Evolutionary conservation across 306 rosid species (phyloP).

Genomic region (Vachellia pachyceras): DNA sequence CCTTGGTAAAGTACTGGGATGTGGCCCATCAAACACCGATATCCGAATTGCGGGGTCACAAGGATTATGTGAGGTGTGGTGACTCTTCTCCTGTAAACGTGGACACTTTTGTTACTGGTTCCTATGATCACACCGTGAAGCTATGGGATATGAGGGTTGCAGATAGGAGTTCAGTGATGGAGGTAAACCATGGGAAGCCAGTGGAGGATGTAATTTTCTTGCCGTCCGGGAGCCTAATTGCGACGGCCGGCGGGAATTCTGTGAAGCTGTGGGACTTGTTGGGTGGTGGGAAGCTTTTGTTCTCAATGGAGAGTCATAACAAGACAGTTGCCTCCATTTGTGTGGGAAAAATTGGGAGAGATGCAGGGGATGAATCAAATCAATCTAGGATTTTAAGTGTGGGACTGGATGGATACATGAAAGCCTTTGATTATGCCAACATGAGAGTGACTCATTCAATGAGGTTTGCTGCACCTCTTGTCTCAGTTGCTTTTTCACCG

Average conservation of each 20-base stretch:
- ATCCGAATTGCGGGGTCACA: slow-evolving; percentile 60
- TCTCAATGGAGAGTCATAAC: slow-evolving; percentile 88
- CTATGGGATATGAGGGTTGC: slow-evolving; percentile 83
- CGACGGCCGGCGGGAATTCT: slow-evolving; percentile 81
- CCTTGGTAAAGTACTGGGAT: slow-evolving; percentile 83
- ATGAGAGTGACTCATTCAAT: slow-evolving; percentile 68
- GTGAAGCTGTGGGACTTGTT: slow-evolving; percentile 92
- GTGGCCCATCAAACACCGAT: slow-evolving; percentile 58
- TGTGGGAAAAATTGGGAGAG: slow-evolving; percentile 49
- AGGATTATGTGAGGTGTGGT: slow-evolving; percentile 88
- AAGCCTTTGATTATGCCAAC: slow-evolving; percentile 81
- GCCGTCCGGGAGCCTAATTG: slow-evolving; percentile 78
- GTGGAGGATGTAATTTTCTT: slow-evolving; percentile 80
- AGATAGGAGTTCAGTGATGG: slow-evolving; percentile 52
- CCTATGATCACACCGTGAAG: slow-evolving; percentile 87
- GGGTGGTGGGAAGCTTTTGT: slow-evolving; percentile 81
- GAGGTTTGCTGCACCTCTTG: slow-evolving; percentile 91
- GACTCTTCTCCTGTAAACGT: slow-evolving; percentile 73
- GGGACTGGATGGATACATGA: slow-evolving; percentile 90
- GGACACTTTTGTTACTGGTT: slow-evolving; percentile 74
- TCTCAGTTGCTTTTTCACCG: slow-evolving; percentile 70
- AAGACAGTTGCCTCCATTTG: slow-evolving; percentile 86
- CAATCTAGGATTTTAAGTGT: slow-evolving; percentile 81
- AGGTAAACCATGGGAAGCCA: slow-evolving; percentile 77
- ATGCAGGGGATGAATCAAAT: slow-evolving; percentile 50